phyloP scores from a whole-genome alignment of 345 rosid species.

The Sapria himalayana region DNA sequence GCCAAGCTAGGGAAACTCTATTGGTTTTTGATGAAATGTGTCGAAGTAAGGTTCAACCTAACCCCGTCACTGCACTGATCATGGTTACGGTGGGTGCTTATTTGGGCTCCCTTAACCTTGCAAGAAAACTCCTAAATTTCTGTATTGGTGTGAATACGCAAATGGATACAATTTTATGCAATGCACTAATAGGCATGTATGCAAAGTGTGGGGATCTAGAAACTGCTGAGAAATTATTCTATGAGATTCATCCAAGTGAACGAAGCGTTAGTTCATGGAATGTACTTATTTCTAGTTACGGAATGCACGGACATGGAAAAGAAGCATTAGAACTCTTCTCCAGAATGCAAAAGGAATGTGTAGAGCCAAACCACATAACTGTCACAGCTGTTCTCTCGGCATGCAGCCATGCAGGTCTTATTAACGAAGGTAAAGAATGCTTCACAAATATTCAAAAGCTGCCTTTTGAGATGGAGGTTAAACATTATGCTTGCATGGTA shows the following conservation, averaged over 20 bases:
- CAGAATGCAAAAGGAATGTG: conserved; percentile 23
- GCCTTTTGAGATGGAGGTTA: conserved; percentile 14
- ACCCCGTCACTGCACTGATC: conserved; percentile 27
- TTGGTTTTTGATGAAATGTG: conserved; percentile 26
- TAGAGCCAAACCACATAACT: conserved; percentile 29
- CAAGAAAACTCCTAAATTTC: conserved; percentile 20
- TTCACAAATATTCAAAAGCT: conserved; percentile 22
- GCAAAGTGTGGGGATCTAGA: conserved; percentile 40
- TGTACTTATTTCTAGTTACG: conserved; percentile 33
- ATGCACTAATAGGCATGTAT: conserved; percentile 34
- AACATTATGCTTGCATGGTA: conserved; percentile 45
- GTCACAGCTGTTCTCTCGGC: conserved; percentile 36
- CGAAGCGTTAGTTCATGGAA: conserved; percentile 24
- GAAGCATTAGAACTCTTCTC: conserved; percentile 24
- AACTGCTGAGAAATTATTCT: conserved; percentile 22
- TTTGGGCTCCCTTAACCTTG: conserved; percentile 20
- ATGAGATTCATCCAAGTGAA: conserved; percentile 13
- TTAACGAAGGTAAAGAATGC: conserved; percentile 30
- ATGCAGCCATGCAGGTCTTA: conserved; percentile 40
- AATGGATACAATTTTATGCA: conserved; percentile 16
- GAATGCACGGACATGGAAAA: conserved; percentile 27
- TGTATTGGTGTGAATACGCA: conserved; percentile 12
- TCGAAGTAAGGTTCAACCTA: conserved; percentile 12
- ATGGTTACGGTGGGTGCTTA: conserved; percentile 37
- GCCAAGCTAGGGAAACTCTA: conserved; percentile 30